These are phyloP conservation scores for Prunus armeniaca DNA, from an alignment of 306 rosid genomes.

Conservation along the genomic window DNA sequence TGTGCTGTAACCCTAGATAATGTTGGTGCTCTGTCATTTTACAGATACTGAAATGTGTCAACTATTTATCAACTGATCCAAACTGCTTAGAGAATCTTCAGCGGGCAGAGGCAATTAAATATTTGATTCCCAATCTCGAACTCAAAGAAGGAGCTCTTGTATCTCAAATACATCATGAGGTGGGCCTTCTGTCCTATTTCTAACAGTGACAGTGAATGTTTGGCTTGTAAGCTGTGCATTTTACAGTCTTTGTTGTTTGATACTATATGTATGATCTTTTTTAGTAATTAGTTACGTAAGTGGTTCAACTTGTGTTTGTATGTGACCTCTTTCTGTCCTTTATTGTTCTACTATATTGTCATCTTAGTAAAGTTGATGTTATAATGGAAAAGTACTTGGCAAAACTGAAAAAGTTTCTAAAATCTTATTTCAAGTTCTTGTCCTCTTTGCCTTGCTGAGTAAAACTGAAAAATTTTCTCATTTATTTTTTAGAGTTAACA, in stretches of 20 bases:
- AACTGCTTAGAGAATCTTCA: slow-evolving; percentile 99
- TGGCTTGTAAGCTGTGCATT: slow-evolving; percentile 5
- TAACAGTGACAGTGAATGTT: slow-evolving; percentile 8
- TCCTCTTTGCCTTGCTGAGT: too few relatives aligned
- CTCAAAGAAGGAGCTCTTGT: slow-evolving; percentile 94
- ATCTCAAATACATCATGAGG: slow-evolving; percentile 94
- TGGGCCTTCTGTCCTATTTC: slow-evolving; percentile 31
- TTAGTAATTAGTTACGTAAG: not conserved
- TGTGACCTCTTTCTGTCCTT: not conserved
- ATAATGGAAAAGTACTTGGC: too few relatives aligned
- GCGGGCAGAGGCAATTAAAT: slow-evolving; percentile 97
- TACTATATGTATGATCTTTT: not conserved
- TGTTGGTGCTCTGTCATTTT: slow-evolving; percentile 24
- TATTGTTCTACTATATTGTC: too few relatives aligned
- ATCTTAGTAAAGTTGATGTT: too few relatives aligned
- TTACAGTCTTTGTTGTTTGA: not conserved
- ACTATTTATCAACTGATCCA: slow-evolving; percentile 97
- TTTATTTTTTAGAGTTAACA: not conserved
- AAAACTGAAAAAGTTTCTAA: too few relatives aligned
- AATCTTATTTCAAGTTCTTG: too few relatives aligned
- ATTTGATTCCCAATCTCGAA: slow-evolving; percentile 95
- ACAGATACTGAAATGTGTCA: slow-evolving; percentile 86
- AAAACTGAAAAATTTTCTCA: not conserved
- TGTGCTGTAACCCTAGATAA: slow-evolving; percentile 21
- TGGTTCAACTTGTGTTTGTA: not conserved